Percentiles rank a stretch among this genome's conserved stretches.
Conservation (phyloP, 2,329 filamentous ascomycete genomes). For the Penicillium expansum region DNA sequence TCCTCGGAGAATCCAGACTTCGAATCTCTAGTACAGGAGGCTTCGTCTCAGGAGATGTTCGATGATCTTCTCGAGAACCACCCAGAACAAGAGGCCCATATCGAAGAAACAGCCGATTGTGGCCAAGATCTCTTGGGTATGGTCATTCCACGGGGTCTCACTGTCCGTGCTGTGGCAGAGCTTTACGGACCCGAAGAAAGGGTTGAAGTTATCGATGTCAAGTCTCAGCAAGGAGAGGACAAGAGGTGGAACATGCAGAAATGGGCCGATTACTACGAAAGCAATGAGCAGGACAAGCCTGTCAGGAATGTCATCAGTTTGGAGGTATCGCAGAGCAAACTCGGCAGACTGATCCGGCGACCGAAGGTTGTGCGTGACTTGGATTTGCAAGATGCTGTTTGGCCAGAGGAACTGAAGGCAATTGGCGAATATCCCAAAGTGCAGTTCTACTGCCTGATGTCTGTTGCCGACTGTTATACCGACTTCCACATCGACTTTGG, state of each 20-base stretch:
- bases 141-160: conserved; percentile 64
- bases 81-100: conserved; percentile 25
- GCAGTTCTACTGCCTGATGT: conserved; percentile 69
- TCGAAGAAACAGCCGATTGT: conserved; percentile 53
- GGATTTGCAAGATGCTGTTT: conserved; percentile 52
- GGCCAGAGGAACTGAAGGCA: conserved; percentile 51
- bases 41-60: conserved; percentile 41
- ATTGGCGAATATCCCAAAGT: conserved; percentile 61
- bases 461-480: conserved; percentile 67
- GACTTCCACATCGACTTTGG: conserved; percentile 72
- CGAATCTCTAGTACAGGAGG: conserved; percentile 33
- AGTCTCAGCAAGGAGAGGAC: conserved; percentile 64
- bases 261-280: conserved; percentile 68
- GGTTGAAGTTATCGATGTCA: conserved; percentile 67
- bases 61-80: conserved; percentile 38
- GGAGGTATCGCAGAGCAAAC: conserved; percentile 62
- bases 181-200: conserved; percentile 62
- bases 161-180: conserved; percentile 62
- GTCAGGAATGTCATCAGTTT: conserved; percentile 69
- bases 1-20: conserved; percentile 24
- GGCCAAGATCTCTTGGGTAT: conserved; percentile 66
- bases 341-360: conserved; percentile 61
- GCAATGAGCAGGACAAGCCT: conserved; percentile 53
- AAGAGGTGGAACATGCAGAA: conserved; percentile 64
- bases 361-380: conserved; percentile 65